Conservation (phyloP, 306 rosid species). For the Phaseolus lunatus region DNA sequence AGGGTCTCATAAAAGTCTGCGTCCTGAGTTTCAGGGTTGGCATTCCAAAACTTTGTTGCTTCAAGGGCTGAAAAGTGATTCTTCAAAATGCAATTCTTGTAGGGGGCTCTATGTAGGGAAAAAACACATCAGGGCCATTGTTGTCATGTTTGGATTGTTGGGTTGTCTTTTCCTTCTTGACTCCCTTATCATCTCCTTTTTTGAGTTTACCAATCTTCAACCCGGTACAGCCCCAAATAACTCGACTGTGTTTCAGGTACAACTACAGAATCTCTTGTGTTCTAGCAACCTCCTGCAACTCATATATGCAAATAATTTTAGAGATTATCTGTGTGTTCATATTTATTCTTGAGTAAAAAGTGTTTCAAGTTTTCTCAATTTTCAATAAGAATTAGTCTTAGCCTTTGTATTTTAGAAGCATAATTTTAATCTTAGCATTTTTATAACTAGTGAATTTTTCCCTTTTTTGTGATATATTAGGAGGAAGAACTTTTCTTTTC, state of each 20-base stretch:
- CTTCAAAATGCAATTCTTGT: conserved; percentile 62
- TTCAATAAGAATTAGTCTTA: too few relatives aligned
- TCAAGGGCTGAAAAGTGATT: conserved; percentile 63
- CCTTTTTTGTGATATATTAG: neutral
- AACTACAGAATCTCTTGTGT: conserved; percentile 40
- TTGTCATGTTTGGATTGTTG: conserved; percentile 66
- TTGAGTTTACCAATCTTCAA: conserved; percentile 59
- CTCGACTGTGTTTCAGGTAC: conserved; percentile 59
- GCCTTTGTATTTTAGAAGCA: neutral
- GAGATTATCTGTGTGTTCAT: neutral
- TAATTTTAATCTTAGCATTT: too few relatives aligned
- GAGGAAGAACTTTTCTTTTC: neutral
- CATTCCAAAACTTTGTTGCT: conserved; percentile 60
- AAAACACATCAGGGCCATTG: conserved; percentile 68
- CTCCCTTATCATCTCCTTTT: conserved; percentile 69
- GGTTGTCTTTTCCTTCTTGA: conserved; percentile 75
- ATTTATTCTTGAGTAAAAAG: too few relatives aligned
- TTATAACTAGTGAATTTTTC: neutral
- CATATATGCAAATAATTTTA: neutral
- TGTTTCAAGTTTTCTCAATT: too few relatives aligned
- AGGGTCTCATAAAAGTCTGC: conserved; percentile 58
- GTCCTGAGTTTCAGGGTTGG: conserved; percentile 57
- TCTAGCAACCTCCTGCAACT: neutral
- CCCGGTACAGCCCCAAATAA: conserved; percentile 45
- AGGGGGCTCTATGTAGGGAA: conserved; percentile 65